Evolutionary conservation across 179 eudicot genomes (phyloP), one percentile per base, ranked within the genome.

Genomic region (Vitellaria paradoxa): DNA sequence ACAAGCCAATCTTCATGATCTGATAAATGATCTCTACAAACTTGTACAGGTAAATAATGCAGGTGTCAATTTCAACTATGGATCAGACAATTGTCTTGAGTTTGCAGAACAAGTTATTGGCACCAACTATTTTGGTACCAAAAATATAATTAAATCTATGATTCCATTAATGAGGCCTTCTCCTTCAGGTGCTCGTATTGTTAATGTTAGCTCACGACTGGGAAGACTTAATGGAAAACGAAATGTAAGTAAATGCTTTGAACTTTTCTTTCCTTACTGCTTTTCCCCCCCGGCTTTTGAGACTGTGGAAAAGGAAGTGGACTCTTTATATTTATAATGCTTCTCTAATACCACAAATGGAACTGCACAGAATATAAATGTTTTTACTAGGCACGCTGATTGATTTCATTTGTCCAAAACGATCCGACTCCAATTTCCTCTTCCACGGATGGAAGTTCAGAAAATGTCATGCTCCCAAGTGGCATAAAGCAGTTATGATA

Each of bases 101-200:
- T 79, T 56, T 78, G 98, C 97, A 24, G 97, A 96, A 56, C 85
- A 88, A 70, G 96, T 96, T 53, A 90, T 96, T 55, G 42, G 49
- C 30, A 93, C 98, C 65, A 96, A 96, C 81, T 96, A 93, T 85
- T 89, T 66, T 82, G 98, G 98, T 70, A 91, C 98, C 70, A 96
- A 96, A 83, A 84, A 81, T 46, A 80, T 93, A 68, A 91, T 84
- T 59, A 80, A 89, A 84, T 93, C 98, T 72, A 80, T 93, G 90
- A 85, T 96, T 78, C 98, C 99, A 42, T 78, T 93, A 46, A 88
- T 96, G 98, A 91, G 87, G 78, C 88, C 88, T 70, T 90, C 97
- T 65, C 52, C 84, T 47, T 76, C 80, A 18, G 99, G 99, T 45
- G 91, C 97, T 72, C 98, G 96, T 65, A 93, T 95, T 59, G 92